Percentiles rank a stretch among this genome's conserved stretches.
Conservation (phyloP, 129 eudicot genomes). For the Lactuca saligna region DNA sequence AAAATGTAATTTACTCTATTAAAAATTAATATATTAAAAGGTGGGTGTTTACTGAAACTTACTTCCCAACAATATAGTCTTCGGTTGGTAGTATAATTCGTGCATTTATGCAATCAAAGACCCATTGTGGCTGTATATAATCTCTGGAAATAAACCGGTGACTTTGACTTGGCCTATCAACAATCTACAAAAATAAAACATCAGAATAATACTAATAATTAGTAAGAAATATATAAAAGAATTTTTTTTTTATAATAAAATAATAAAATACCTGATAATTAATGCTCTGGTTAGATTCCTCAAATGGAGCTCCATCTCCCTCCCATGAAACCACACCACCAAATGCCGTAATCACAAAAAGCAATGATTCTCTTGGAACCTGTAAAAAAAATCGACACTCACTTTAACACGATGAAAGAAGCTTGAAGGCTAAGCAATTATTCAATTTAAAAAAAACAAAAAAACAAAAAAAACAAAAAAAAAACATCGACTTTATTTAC, state of each 20-base stretch:
- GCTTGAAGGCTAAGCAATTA: too few species aligned
- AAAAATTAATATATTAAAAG: too few species aligned
- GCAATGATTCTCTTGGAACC: constrained; percentile 87
- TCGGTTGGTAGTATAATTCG: constrained; percentile 72
- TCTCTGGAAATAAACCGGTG: constrained; percentile 69
- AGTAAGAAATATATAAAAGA: background rate
- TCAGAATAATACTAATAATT: background rate
- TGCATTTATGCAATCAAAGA: constrained; percentile 87
- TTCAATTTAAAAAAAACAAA: too few species aligned
- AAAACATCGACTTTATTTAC: constrained; percentile 19
- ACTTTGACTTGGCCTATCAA: constrained; percentile 80
- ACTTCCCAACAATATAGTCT: constrained; percentile 83
- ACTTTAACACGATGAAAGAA: too few species aligned
- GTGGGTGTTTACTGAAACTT: constrained; percentile 7
- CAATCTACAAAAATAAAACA: constrained; percentile 54
- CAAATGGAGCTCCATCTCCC: constrained; percentile 82
- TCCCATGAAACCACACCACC: constrained; percentile 90
- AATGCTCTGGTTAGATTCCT: constrained; percentile 65
- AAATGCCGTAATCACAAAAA: constrained; percentile 83
- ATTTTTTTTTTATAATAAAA: background rate
- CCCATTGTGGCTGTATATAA: constrained; percentile 91
- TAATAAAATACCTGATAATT: constrained; percentile 58
- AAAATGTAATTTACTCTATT: too few species aligned
- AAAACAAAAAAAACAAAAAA: too few species aligned
- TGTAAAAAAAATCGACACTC: constrained; percentile 11